Evolutionary conservation across 148 eudicot genomes (phyloP), one percentile per base, ranked within the genome.

Genomic region (Chenopodium quinoa): DNA sequence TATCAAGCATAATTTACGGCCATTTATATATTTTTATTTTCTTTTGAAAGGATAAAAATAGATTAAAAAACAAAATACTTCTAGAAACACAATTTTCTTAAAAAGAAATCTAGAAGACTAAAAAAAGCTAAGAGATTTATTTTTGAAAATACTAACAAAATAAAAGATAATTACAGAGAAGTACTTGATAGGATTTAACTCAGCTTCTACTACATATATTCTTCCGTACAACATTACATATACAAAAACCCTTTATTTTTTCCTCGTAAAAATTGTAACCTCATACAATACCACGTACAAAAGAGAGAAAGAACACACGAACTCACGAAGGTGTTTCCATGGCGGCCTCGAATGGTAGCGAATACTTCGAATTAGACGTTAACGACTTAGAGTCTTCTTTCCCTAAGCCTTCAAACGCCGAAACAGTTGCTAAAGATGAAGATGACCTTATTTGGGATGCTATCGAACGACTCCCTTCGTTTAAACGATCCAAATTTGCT

Each of bases 371-470:
- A 70, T 34, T 90, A 22, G 91, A 93, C 4, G 1, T 47, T 62
- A 9, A 75, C 66, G 50, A 32, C 65, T 62, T 62, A 9, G 65
- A 62, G 2, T 62, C 76, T 22, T 63, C 87, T 13, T 90, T 91
- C 73, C 75, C 86, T 1, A 47, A 93, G 1, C 86, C 88, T 34
- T 88, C 94, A 6, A 90, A 92, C 60, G 91, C 93, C 0, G 94
- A 95, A 6, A 66, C 81, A 22, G 89, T 89, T 37, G 90, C 78
- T 46, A 82, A 80, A 17, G 98, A 92, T 20, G 98, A 95, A 65
- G 73, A 80, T 2, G 97, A 92, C 80, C 86, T 95, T 0, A 70
- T 82, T 12, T 93, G 97, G 98, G 93, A 94, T 44, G 97, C 97
- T 17, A 46, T 92, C 11, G 93, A 87, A 78, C 83, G 93, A 29